phyloP scores from a whole-genome alignment of 2,329 filamentous ascomycete genomes.

The Aspergillus proliferans region DNA sequence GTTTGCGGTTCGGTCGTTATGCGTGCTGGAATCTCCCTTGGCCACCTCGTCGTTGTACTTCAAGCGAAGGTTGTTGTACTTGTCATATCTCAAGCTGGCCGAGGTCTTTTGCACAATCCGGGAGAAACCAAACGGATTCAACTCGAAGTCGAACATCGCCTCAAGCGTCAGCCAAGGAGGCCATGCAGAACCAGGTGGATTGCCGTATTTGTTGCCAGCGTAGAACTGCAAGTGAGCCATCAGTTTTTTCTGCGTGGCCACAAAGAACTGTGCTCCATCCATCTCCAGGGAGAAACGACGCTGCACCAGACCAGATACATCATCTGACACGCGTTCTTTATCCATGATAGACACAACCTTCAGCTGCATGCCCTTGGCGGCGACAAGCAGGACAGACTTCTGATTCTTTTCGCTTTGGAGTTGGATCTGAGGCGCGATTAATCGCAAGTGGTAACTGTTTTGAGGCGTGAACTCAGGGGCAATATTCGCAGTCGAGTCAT shows the following conservation, averaged over 20 bases:
- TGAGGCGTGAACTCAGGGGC: constrained; percentile 82
- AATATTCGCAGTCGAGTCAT: constrained; percentile 65
- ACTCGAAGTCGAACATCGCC: constrained; percentile 93
- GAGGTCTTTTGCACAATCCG: constrained; percentile 96
- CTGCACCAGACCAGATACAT: constrained; percentile 91
- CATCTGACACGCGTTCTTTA: constrained; percentile 83
- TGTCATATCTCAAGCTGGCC: constrained; percentile 88
- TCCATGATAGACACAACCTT: constrained; percentile 98
- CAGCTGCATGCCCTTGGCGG: constrained; percentile 94
- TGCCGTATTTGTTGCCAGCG: constrained; percentile 86
- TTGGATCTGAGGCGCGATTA: constrained; percentile 97
- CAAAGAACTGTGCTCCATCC: constrained; percentile 97
- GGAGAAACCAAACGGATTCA: constrained; percentile 95
- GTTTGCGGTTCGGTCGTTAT: constrained; percentile 38
- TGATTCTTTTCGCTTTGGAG: constrained; percentile 97
- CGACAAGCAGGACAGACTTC: constrained; percentile 93
- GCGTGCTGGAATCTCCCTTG: constrained; percentile 48
- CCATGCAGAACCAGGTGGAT: constrained; percentile 78
- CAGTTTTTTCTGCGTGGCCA: constrained; percentile 89
- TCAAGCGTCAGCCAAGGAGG: constrained; percentile 98
- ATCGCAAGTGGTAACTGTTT: constrained; percentile 87
- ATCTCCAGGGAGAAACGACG: constrained; percentile 89
- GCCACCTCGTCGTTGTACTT: constrained; percentile 96
- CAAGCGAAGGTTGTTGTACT: constrained; percentile 92
- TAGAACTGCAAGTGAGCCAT: constrained; percentile 85